Percentiles rank a stretch among this genome's conserved stretches.
phyloP scores from a whole-genome alignment of 805 yeast species.

The Kodamaea hsintzibuensis region DNA sequence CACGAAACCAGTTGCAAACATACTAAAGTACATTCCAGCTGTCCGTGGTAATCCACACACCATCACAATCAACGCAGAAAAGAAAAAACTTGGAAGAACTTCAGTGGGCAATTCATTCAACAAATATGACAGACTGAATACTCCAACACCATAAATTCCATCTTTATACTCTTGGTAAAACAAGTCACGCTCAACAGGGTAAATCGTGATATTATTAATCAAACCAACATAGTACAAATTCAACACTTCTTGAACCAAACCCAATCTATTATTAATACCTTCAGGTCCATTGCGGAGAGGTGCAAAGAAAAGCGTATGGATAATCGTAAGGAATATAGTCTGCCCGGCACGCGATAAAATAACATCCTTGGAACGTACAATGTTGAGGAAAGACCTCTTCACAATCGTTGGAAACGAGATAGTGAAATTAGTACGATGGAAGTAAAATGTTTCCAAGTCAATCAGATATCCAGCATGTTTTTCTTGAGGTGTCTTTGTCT shows the following conservation, averaged over 20 bases:
- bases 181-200: constrained; percentile 24
- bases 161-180: constrained; percentile 30
- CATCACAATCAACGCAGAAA: constrained; percentile 23
- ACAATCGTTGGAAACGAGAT: constrained; percentile 16
- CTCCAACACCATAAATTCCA: constrained; percentile 22
- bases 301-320: constrained; percentile 27
- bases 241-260: constrained; percentile 24
- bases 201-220: constrained; percentile 26
- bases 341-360: constrained; percentile 21
- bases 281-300: constrained; percentile 21
- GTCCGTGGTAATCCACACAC: constrained; percentile 26
- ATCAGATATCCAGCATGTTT: neutral
- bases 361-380: constrained; percentile 23
- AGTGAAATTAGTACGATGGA: constrained; percentile 7
- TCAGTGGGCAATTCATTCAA: constrained; percentile 28
- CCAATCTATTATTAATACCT: constrained; percentile 26
- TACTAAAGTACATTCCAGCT: constrained; percentile 22
- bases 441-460: neutral
- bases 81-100: constrained; percentile 20
- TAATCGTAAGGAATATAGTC: constrained; percentile 18
- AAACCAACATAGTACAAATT: constrained; percentile 27
- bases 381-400: constrained; percentile 20
- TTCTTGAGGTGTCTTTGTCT: neutral
- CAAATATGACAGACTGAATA: constrained; percentile 23
- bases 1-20: constrained; percentile 18